Conservation (phyloP, 208 protist species). For the Entamoeba dispar region DNA sequence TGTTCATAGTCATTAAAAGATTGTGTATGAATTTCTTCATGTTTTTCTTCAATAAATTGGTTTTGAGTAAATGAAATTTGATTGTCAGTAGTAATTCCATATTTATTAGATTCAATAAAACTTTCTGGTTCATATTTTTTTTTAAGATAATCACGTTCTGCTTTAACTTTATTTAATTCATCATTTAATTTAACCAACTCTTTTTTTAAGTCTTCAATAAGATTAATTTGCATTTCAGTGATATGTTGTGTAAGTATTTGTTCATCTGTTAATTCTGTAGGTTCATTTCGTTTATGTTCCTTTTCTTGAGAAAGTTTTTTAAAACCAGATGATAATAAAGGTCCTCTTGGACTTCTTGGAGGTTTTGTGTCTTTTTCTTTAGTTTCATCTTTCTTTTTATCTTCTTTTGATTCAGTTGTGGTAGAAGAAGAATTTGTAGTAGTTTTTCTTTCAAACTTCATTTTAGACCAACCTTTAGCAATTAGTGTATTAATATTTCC, state of each 20-base stretch:
- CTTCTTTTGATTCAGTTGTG: not conserved
- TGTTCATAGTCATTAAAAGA: too few relatives aligned
- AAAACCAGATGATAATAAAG: too few relatives aligned
- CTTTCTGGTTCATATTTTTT: not conserved
- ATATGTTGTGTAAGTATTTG: not conserved
- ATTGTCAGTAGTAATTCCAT: too few relatives aligned
- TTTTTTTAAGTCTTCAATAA: not conserved
- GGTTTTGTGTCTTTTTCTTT: not conserved
- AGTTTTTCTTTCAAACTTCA: too few relatives aligned
- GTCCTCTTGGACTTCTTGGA: not conserved
- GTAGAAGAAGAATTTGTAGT: too few relatives aligned
- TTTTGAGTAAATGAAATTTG: too few relatives aligned
- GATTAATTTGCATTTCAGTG: not conserved
- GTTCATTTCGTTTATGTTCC: not conserved
- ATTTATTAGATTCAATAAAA: not conserved
- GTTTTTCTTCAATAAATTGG: too few relatives aligned
- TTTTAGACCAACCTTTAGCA: not conserved
- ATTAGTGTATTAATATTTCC: not conserved
- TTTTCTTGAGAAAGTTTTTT: not conserved
- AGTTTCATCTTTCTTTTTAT: too few relatives aligned
- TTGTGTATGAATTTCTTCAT: too few relatives aligned
- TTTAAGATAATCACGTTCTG: not conserved
- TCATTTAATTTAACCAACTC: not conserved
- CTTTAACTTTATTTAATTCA: not conserved
- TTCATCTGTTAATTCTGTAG: not conserved